Conservation (phyloP, 371 early-diverging fungal genomes). For the Mortierella sp. region DNA sequence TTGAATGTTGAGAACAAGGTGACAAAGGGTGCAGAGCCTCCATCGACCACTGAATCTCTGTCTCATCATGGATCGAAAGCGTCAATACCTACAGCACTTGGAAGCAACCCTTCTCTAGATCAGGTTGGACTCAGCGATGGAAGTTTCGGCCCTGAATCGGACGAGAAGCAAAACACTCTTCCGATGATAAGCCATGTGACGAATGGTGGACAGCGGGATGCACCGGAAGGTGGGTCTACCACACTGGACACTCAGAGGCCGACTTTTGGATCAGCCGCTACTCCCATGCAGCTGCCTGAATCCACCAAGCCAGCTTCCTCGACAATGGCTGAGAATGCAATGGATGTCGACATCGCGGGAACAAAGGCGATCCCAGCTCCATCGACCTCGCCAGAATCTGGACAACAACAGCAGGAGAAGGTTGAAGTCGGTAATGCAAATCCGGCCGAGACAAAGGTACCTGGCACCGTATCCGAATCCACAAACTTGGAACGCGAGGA, state of each 20-base stretch:
- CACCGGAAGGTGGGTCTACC: too few species aligned
- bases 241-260: too few species aligned
- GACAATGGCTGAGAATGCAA: neutral
- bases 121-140: too few species aligned
- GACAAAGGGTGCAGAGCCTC: neutral
- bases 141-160: too few species aligned
- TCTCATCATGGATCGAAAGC: neutral
- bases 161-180: too few species aligned
- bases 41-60: neutral
- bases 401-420: neutral
- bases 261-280: neutral
- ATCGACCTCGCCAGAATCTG: neutral
- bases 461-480: neutral
- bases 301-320: neutral
- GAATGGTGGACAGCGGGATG: too few species aligned
- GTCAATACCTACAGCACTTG: neutral
- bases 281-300: neutral
- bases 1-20: neutral
- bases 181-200: too few species aligned
- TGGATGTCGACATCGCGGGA: slow-evolving; percentile 1
- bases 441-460: neutral
- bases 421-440: neutral
- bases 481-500: slow-evolving; percentile 27
- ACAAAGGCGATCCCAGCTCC: slow-evolving; percentile 2
- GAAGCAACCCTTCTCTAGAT: too few species aligned